Percentiles rank a stretch among this genome's conserved stretches.
Evolutionary conservation across 768 basidiomycete genomes (phyloP).

Genomic region (Filobasidium wieringae): DNA sequence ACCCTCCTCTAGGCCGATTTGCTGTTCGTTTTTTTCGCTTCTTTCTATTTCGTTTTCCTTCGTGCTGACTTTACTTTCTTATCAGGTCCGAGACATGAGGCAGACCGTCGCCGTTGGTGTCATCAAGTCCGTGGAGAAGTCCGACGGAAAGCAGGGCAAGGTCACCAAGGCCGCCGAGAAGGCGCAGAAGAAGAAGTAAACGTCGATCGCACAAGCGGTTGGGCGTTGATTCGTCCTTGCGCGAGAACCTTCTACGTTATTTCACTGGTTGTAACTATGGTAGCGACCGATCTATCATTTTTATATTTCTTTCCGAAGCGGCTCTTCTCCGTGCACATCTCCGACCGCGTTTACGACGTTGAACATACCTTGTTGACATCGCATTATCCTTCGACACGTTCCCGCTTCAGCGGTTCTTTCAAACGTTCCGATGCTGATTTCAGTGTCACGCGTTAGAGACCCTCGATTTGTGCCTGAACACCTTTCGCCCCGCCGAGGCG

Average conservation of each 20-base stretch:
- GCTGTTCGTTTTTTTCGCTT: too few species aligned
- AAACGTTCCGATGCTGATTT: too few species aligned
- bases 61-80: too few species aligned
- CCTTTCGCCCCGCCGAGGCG: too few species aligned
- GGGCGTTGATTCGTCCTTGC: not conserved
- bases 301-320: not conserved
- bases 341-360: too few species aligned
- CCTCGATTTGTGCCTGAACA: too few species aligned
- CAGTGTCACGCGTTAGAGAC: too few species aligned
- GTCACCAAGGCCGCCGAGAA: conserved; percentile 30
- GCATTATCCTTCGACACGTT: too few species aligned
- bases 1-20: conserved; percentile 90
- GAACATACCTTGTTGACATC: too few species aligned
- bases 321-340: too few species aligned
- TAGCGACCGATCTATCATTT: not conserved
- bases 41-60: too few species aligned
- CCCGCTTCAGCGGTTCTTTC: too few species aligned
- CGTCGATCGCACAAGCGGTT: conserved; percentile 1
- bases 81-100: conserved; percentile 99
- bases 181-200: conserved; percentile 10
- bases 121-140: conserved; percentile 95
- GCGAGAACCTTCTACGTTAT: not conserved
- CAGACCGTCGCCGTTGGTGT: conserved; percentile 39
- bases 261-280: not conserved
- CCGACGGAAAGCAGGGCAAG: conserved; percentile 47